Evolutionary conservation across 2,329 filamentous ascomycete genomes (phyloP).

Genomic region (Calonectria henricotiae): DNA sequence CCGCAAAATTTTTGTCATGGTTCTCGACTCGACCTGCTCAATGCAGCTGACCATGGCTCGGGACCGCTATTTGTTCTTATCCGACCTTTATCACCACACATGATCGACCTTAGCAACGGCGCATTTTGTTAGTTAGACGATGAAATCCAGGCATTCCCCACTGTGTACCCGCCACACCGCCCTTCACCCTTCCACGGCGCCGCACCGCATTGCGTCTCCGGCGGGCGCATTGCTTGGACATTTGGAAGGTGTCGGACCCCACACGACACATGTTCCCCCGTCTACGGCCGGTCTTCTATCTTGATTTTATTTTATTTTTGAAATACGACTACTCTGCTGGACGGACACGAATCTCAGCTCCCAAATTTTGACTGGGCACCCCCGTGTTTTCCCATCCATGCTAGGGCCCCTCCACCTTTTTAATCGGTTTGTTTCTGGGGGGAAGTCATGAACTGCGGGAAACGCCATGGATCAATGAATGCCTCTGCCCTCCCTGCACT

Average conservation of each 20-base stretch:
- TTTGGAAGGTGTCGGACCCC: not conserved
- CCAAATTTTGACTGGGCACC: constrained; percentile 8
- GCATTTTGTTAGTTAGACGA: constrained; percentile 28
- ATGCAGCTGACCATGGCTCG: constrained; percentile 28
- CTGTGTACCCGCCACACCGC: constrained; percentile 2
- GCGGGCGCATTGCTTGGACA: constrained; percentile 25
- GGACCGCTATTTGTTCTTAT: constrained; percentile 25
- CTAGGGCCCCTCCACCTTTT: constrained; percentile 21
- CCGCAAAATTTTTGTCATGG: not conserved
- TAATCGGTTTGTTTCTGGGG: constrained; percentile 24
- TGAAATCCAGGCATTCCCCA: constrained; percentile 20
- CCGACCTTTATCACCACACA: constrained; percentile 25
- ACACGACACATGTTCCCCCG: constrained; percentile 18
- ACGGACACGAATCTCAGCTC: constrained; percentile 17
- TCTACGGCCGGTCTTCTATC: constrained; percentile 27
- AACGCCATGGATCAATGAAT: constrained; percentile 24
- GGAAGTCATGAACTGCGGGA: constrained; percentile 24
- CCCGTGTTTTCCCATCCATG: constrained; percentile 14
- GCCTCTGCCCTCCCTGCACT: not conserved
- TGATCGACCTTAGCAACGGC: constrained; percentile 23
- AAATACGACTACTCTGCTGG: constrained; percentile 31
- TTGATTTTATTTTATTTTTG: constrained; percentile 1
- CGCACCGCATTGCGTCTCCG: constrained; percentile 8
- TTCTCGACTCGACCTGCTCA: constrained; percentile 7
- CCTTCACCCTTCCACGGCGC: constrained; percentile 19